Conservation (phyloP, 2,329 filamentous ascomycete genomes). For the Hymenoscyphus salicellus region DNA sequence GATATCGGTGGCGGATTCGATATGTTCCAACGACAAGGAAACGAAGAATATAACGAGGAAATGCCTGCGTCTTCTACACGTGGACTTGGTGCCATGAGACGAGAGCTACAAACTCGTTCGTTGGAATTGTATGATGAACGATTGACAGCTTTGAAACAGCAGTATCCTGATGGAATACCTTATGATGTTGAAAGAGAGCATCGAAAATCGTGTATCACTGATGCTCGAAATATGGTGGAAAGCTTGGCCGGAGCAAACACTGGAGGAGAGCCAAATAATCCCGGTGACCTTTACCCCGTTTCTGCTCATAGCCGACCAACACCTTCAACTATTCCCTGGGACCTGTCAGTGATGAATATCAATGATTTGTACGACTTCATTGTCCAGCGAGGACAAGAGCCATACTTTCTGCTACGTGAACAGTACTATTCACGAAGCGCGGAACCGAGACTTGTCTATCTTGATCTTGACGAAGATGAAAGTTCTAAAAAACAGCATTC, state of each 20-base stretch:
- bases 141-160: too few species aligned
- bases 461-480: conserved; percentile 8
- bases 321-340: conserved; percentile 7
- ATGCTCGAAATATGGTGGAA: not conserved
- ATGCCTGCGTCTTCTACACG: too few species aligned
- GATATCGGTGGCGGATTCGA: not conserved
- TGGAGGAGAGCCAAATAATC: not conserved
- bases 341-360: not conserved
- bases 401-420: not conserved
- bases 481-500: conserved; percentile 9
- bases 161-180: too few species aligned
- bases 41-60: not conserved
- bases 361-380: conserved; percentile 4
- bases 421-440: not conserved
- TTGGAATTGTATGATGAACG: too few species aligned
- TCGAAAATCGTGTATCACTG: not conserved
- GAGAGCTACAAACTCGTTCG: too few species aligned
- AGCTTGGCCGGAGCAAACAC: not conserved
- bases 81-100: too few species aligned
- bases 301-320: not conserved
- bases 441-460: conserved; percentile 4
- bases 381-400: conserved; percentile 5
- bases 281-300: too few species aligned
- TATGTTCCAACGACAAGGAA: not conserved
- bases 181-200: not conserved